Evolutionary conservation across 352 stramenopile species (phyloP).

Genomic region (Globisporangium nodosum): DNA sequence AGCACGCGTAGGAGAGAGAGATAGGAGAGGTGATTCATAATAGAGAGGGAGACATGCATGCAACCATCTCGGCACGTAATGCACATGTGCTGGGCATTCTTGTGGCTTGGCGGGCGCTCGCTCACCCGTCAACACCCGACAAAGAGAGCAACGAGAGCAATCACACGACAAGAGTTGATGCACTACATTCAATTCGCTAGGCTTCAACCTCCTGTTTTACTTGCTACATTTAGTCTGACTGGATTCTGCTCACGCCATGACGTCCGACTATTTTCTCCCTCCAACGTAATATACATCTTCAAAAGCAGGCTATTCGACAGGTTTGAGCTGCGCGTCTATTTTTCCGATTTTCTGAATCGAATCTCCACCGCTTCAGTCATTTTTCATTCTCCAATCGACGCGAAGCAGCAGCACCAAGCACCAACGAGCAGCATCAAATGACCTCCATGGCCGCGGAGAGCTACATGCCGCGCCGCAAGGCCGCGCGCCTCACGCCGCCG

Average conservation of each 20-base stretch:
- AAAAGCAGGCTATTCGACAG: no score
- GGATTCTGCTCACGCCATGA: no score
- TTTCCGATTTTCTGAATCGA: neutral
- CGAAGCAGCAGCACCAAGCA: neutral
- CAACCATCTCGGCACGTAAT: no score
- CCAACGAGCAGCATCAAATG: slow-evolving; percentile 1
- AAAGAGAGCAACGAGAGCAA: neutral
- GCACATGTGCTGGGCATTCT: neutral
- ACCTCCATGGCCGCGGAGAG: slow-evolving; percentile 9
- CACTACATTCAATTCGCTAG: neutral
- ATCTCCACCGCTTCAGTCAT: neutral
- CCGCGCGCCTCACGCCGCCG: slow-evolving; percentile 11
- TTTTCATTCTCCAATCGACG: neutral
- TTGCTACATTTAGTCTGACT: neutral
- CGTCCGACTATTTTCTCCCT: no score
- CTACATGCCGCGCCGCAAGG: slow-evolving; percentile 12
- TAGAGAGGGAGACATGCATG: neutral
- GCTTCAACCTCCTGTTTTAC: neutral
- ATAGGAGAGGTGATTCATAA: neutral
- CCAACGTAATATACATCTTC: no score
- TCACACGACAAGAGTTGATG: neutral
- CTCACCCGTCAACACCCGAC: neutral
- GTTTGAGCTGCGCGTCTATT: neutral
- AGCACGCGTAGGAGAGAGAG: neutral
- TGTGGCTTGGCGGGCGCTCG: no score